Base-by-base conservation (phyloP, 2,329 filamentous ascomycete species). In the Conoideocrella luteorostrata region DNA sequence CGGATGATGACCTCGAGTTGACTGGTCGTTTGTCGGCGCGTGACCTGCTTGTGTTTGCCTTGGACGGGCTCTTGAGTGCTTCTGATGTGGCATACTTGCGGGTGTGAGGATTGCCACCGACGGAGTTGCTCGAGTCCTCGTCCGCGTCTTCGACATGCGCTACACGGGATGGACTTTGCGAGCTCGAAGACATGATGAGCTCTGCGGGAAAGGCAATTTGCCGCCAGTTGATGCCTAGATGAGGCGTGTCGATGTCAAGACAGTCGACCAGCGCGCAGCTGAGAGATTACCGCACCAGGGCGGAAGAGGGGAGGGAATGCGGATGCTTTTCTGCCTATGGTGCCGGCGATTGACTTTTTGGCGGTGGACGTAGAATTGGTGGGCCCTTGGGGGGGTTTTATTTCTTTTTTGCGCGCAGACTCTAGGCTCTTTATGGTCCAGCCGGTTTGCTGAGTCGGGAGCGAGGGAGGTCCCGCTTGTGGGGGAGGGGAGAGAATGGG, bases 21-120 rank as follows among this genome's bases (percentile, higher is more conserved):
- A 56, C 44, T 13, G 56, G 50, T 29, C 56, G 55, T 47, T 55
- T 58, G 33, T 71, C 66, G 43, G 55, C 68, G 48, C 72, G 68
- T 34, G 70, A 63, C 55, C 68, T 73, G 49, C 73, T 60, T 17
- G 69, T 76, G 56, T 78, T 78, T 54, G 75, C 68, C 49, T 72
- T 75, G 40, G 53, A 57, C 9, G 71, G 69, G 50, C 39, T 69
- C 28, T 47, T 44, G 23, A 66, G 60, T n/a, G 64, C 68, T 41
- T 67, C 60, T 23, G 72, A 74, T 26, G 62, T 62, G 50, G 75
- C 74, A 59, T 76, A 78, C 39, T 56, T 58, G 23, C 64, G 61
- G 35, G 63, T 67, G 46, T 62, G 60, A 48, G 56, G 57, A 17
- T 64, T 65, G 35, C 66, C 67, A 49, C 61, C 61, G 32, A 67